These are phyloP conservation scores for Solanum paucissectum DNA, from an alignment of 257 asterid species.

Conservation along the genomic window DNA sequence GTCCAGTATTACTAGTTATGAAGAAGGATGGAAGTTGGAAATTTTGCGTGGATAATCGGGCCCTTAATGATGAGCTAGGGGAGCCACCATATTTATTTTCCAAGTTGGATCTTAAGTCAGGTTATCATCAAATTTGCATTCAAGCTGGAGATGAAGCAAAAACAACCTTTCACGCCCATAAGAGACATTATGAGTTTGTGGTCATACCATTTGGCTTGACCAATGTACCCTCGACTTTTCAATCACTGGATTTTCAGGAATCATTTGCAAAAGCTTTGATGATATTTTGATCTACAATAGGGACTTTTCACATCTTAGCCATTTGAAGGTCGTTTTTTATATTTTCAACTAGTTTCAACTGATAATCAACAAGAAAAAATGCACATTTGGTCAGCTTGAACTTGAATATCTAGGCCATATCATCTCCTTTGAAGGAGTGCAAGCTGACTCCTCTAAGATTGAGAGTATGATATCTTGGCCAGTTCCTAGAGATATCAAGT, in stretches of 20 bases:
- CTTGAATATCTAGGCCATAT: neutral
- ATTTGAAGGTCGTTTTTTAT: neutral
- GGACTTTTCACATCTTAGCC: neutral
- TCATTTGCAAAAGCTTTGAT: neutral
- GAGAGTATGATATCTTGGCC: neutral
- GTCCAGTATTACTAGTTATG: neutral
- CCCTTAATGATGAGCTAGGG: neutral
- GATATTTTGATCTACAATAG: neutral
- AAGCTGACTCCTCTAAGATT: neutral
- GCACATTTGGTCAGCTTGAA: neutral
- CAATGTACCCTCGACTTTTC: neutral
- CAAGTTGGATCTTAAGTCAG: no score
- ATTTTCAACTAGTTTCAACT: neutral
- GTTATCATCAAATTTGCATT: no score
- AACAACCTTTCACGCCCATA: neutral
- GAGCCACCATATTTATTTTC: no score
- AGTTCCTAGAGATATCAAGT: neutral
- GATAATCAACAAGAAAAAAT: neutral
- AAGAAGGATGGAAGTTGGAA: neutral
- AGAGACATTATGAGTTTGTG: neutral
- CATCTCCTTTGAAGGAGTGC: neutral
- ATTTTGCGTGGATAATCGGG: neutral
- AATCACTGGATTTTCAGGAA: neutral
- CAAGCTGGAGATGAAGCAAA: neutral
- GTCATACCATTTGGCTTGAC: neutral